Conservation (phyloP, 2,329 filamentous ascomycete species). For the Akanthomyces uredinophilus region DNA sequence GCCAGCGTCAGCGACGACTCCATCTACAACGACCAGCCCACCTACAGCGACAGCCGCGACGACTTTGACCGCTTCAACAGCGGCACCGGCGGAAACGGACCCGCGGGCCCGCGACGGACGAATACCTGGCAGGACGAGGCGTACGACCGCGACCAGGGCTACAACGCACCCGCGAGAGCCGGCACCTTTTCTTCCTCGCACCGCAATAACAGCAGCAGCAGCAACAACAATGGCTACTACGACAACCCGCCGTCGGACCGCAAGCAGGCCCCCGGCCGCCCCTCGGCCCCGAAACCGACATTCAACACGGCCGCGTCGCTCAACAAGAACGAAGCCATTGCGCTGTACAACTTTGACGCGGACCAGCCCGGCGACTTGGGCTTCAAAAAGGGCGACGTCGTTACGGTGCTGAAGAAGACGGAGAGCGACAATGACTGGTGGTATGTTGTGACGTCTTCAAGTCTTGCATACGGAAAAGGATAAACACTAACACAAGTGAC, state of each 20-base stretch:
- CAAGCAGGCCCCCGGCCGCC: conserved; percentile 62
- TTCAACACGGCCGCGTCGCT: conserved; percentile 57
- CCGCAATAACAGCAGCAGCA: conserved; percentile 42
- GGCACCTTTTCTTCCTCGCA: conserved; percentile 42
- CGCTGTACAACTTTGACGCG: conserved; percentile 88
- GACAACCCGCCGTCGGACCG: conserved; percentile 39
- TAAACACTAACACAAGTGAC: conserved; percentile 11
- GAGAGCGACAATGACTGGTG: conserved; percentile 96
- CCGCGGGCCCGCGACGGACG: conserved; percentile 55
- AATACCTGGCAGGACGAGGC: conserved; percentile 72
- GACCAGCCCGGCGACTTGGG: conserved; percentile 88
- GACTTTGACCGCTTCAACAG: conserved; percentile 51
- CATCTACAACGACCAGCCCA: conserved; percentile 91
- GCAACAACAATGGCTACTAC: conserved; percentile 49
- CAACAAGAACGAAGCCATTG: conserved; percentile 76
- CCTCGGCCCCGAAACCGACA: conserved; percentile 83
- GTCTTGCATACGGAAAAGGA: neutral
- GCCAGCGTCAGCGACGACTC: conserved; percentile 43
- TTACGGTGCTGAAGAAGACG: conserved; percentile 90
- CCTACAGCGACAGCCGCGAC: conserved; percentile 80
- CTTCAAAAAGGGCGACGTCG: conserved; percentile 96
- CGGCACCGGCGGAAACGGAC: conserved; percentile 30
- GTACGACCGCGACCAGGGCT: conserved; percentile 56
- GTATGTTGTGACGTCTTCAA: conserved; percentile 41
- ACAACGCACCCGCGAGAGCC: conserved; percentile 40